phyloP scores from a whole-genome alignment of 2,329 filamentous ascomycete genomes.

The Talaromyces sp. region DNA sequence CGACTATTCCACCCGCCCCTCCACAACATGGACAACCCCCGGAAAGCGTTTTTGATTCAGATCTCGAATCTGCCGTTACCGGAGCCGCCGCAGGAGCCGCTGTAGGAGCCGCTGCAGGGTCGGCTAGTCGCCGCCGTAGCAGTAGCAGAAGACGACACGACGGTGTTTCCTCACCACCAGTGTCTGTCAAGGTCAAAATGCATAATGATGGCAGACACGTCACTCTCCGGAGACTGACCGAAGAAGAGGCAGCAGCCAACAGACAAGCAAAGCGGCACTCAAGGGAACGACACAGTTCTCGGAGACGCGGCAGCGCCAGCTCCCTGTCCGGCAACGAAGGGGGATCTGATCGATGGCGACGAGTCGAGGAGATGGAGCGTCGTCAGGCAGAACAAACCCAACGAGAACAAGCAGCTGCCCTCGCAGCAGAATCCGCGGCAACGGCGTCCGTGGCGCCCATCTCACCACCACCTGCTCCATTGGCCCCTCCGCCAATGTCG shows the following conservation, averaged over 20 bases:
- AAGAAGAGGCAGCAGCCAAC: constrained; percentile 59
- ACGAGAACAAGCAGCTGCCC: constrained; percentile 31
- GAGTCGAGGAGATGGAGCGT: constrained; percentile 47
- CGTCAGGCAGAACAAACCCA: constrained; percentile 42
- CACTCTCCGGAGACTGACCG: constrained; percentile 57
- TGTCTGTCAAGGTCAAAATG: constrained; percentile 62
- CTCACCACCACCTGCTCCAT: constrained; percentile 13
- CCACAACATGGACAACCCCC: constrained; percentile 27
- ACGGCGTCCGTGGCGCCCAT: constrained; percentile 16
- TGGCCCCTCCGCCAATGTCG: constrained; percentile 12
- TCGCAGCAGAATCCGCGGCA: constrained; percentile 22
- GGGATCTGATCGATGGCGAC: constrained; percentile 42
- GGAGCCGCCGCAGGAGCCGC: constrained; percentile 25
- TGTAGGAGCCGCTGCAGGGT: constrained; percentile 25
- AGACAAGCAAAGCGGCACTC: constrained; percentile 52
- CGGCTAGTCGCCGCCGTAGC: constrained; percentile 27
- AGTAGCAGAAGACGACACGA: constrained; percentile 30
- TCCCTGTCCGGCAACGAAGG: constrained; percentile 39
- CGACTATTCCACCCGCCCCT: constrained; percentile 35
- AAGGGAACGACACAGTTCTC: constrained; percentile 37
- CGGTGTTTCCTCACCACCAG: constrained; percentile 53
- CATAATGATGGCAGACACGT: constrained; percentile 61
- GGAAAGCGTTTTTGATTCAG: constrained; percentile 15
- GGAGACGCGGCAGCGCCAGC: constrained; percentile 37
- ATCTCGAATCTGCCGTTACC: constrained; percentile 25